phyloP scores from a whole-genome alignment of 2,329 filamentous ascomycete genomes.

The Penicillium expansum region DNA sequence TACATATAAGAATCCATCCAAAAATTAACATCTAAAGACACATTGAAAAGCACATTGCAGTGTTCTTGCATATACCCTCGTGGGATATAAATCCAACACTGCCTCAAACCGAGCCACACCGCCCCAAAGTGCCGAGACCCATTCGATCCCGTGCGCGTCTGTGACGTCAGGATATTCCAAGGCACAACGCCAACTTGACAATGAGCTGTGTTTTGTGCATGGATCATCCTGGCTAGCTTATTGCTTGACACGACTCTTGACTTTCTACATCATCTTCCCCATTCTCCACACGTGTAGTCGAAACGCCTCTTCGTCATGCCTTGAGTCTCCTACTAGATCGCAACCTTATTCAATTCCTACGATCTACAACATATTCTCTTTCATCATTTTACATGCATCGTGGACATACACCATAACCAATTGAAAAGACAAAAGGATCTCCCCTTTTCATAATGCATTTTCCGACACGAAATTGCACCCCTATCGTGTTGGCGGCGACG shows the following conservation, averaged over 20 bases:
- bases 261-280: neutral
- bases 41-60: no score
- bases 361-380: neutral
- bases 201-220: conserved; percentile 2
- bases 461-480: conserved; percentile 10
- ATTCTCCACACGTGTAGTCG: neutral
- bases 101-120: conserved; percentile 4
- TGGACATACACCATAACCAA: neutral
- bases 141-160: neutral
- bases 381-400: neutral
- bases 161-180: conserved; percentile 8
- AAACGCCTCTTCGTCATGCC: conserved; percentile 18
- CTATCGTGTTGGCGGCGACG: conserved; percentile 8
- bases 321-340: neutral
- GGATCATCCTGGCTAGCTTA: conserved; percentile 2
- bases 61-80: neutral
- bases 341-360: neutral
- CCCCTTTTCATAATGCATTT: conserved; percentile 8
- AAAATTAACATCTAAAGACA: no score
- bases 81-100: neutral
- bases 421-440: neutral
- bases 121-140: neutral
- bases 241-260: neutral
- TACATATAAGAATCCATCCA: no score
- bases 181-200: neutral